Conservation (phyloP, 2,329 filamentous ascomycete genomes). For the Aspergillus pseudoglaucus region DNA sequence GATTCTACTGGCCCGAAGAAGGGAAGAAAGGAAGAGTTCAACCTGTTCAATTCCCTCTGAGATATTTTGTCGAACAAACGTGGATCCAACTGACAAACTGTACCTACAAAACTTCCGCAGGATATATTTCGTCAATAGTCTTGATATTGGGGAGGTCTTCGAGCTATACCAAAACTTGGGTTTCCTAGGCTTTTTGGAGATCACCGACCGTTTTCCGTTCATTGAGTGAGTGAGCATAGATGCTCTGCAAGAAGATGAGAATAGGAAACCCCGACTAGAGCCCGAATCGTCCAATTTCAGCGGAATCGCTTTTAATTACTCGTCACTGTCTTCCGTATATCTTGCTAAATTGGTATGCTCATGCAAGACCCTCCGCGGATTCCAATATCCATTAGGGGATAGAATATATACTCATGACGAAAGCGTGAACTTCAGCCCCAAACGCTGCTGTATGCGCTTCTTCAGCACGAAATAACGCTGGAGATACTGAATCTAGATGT, state of each 20-base stretch:
- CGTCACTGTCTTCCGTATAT: slow-evolving; percentile 4
- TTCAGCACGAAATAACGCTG: slow-evolving; percentile 11
- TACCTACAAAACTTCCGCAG: slow-evolving; percentile 11
- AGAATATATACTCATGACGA: not conserved
- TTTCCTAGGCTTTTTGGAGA: slow-evolving; percentile 5
- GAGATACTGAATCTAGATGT: slow-evolving; percentile 13
- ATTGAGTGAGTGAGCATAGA: slow-evolving; percentile 14
- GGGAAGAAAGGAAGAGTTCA: not conserved
- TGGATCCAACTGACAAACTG: not conserved
- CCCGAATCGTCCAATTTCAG: slow-evolving; percentile 10
- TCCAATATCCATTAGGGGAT: slow-evolving; percentile 14
- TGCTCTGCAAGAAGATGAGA: not conserved
- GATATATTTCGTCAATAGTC: not conserved
- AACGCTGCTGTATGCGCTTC: slow-evolving; percentile 12
- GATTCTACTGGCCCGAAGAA: too few species aligned
- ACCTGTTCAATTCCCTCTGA: slow-evolving; percentile 8
- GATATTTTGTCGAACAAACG: slow-evolving; percentile 6
- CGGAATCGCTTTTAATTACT: slow-evolving; percentile 10
- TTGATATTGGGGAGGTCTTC: too few species aligned
- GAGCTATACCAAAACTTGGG: slow-evolving; percentile 2
- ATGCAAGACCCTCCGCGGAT: slow-evolving; percentile 10
- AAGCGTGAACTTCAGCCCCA: slow-evolving; percentile 6
- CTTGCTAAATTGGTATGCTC: slow-evolving; percentile 8
- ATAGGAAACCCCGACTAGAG: not conserved
- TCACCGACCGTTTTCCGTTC: slow-evolving; percentile 12